These are phyloP conservation scores for Spizellomyces sp. DNA, from an alignment of 192 early-diverging fungal species.

Conservation along the genomic window DNA sequence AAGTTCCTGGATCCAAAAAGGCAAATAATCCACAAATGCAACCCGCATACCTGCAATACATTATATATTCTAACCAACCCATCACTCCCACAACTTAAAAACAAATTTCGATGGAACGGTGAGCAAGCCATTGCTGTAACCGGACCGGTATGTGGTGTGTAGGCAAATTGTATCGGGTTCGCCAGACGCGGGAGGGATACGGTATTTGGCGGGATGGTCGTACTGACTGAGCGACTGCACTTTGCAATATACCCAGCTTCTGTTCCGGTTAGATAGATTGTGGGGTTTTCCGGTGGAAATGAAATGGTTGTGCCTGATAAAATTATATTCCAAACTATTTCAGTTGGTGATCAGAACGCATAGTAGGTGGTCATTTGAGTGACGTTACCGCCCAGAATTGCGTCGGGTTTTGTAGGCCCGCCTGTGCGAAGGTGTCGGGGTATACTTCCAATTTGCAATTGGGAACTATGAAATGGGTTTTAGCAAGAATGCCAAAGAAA, in stretches of 20 bases:
- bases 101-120: slow-evolving; percentile 48
- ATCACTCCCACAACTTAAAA: slow-evolving; percentile 46
- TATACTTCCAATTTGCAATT: slow-evolving; percentile 18
- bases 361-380: background rate
- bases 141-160: slow-evolving; percentile 46
- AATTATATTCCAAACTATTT: background rate
- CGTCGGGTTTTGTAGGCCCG: background rate
- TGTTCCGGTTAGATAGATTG: slow-evolving; percentile 37
- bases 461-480: slow-evolving; percentile 19
- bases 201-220: background rate
- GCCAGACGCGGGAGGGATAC: background rate
- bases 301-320: background rate
- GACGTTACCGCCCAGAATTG: slow-evolving; percentile 13
- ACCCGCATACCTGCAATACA: slow-evolving; percentile 31
- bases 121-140: slow-evolving; percentile 42
- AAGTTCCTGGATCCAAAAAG: background rate
- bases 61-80: slow-evolving; percentile 44
- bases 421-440: slow-evolving; percentile 20
- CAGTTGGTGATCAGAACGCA: background rate
- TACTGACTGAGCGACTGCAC: slow-evolving; percentile 23
- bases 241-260: slow-evolving; percentile 51
- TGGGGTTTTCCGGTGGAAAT: slow-evolving; percentile 10
- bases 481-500: too few relatives aligned
- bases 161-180: slow-evolving; percentile 29
- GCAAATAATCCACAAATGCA: background rate